Evolutionary conservation across 495 filamentous ascomycete genomes (phyloP), one percentile per base, ranked within the genome.

Genomic region (Daldinia bambusicola): DNA sequence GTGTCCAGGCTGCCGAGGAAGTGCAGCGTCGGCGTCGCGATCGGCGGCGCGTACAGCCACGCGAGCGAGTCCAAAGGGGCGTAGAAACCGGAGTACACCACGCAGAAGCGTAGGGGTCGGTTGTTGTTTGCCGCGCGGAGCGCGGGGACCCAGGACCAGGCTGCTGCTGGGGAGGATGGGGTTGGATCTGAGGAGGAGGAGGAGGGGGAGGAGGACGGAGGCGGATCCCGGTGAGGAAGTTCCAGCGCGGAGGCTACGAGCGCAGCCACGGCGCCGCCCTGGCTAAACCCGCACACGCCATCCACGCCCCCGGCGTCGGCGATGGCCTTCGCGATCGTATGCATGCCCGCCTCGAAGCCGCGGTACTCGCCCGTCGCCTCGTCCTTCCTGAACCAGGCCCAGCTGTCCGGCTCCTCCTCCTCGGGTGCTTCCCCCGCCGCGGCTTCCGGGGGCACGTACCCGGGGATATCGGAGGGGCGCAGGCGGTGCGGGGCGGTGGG

Each of bases 321-420:
- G 10, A 97, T 84, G 0, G 86, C 78, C 38, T 82, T 71, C 0
- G 89, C 92, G 4, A 97, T 76, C 7, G 75, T 60, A 0, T 62
- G 76, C 55, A 97, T 83, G 0, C 92, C 92, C 18, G 82, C 79
- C 22, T 89, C 86, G 0, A 98, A 71, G 0, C 90, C 89, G 7
- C 81, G 79, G 77, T 96, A 97, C 6, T 74, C 71, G 6, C 88
- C 85, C 0, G 75, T 80, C 0, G 84, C 84, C 13, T 86, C 84
- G 68, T 90, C 89, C n/a, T 89, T 86, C 41, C 89, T 84, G 87
- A 89, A 97, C 95, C 95, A 98, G n/a, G 85, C 92, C 84, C 88
- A 97, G 20, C 85, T 82, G 66, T 95, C 93, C 26, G 83, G 75
- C 16, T 84, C 78, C 0, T 84, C 78, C 0, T 83, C 80, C 6